These are phyloP conservation scores for Ustilago trichophora DNA, from an alignment of 1,284 basidiomycete species.

Conservation along the genomic window DNA sequence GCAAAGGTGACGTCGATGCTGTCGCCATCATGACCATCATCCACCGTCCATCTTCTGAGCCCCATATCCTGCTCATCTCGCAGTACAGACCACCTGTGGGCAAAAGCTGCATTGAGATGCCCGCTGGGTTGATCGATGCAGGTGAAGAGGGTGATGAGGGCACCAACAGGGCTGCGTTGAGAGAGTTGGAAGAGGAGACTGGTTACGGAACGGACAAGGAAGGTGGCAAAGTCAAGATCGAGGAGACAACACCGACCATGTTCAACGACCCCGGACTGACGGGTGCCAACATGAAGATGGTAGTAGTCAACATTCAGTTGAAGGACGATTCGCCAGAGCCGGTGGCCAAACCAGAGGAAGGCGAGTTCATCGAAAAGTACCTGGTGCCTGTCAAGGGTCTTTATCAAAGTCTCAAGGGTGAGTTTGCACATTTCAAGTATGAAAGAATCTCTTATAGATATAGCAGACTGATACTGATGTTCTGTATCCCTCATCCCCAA, in stretches of 20 bases:
- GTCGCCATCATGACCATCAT: conserved; percentile 64
- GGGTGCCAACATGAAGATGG: conserved; percentile 62
- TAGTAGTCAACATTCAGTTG: conserved; percentile 56
- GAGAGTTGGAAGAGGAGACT: conserved; percentile 64
- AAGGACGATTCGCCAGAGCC: conserved; percentile 59
- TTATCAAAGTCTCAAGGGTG: conserved; percentile 50
- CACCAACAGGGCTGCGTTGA: conserved; percentile 55
- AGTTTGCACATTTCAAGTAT: conserved; percentile 20
- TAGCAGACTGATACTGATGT: too few species aligned
- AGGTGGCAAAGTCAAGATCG: conserved; percentile 49
- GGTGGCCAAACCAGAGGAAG: conserved; percentile 63
- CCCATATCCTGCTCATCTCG: conserved; percentile 59
- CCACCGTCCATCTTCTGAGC: conserved; percentile 46
- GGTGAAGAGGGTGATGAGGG: conserved; percentile 61
- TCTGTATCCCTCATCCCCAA: too few species aligned
- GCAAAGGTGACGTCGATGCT: conserved; percentile 62
- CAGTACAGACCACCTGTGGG: conserved; percentile 60
- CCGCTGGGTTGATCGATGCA: conserved; percentile 63
- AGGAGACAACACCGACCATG: conserved; percentile 52
- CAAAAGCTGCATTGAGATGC: conserved; percentile 61
- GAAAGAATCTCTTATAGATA: too few species aligned
- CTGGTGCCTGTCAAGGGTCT: conserved; percentile 58
- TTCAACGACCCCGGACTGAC: conserved; percentile 61
- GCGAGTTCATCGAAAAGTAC: conserved; percentile 64
- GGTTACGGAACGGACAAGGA: conserved; percentile 58